Conservation (phyloP, 1,284 basidiomycete genomes). For the Ustilago tritici region DNA sequence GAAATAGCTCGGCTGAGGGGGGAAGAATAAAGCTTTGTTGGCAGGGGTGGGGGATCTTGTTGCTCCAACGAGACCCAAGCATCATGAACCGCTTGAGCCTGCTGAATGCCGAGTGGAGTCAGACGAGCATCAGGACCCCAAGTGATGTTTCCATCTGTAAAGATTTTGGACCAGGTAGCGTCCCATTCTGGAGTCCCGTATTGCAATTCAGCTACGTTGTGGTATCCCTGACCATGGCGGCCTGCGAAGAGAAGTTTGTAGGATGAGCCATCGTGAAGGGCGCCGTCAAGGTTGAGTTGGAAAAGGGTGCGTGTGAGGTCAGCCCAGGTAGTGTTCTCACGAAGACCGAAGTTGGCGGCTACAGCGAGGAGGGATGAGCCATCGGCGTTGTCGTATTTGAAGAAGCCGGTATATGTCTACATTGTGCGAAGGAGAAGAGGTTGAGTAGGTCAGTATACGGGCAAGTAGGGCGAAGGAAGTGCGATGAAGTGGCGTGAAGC, state of each 20-base stretch:
- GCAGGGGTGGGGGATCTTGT: slow-evolving; percentile 33
- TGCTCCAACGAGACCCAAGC: slow-evolving; percentile 34
- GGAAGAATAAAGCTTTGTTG: slow-evolving; percentile 33
- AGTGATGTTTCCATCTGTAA: slow-evolving; percentile 36
- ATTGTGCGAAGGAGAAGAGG: neutral
- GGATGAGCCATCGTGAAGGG: slow-evolving; percentile 24
- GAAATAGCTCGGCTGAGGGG: slow-evolving; percentile 41
- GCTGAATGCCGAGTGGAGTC: slow-evolving; percentile 45
- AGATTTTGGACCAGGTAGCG: slow-evolving; percentile 41
- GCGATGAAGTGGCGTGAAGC: neutral
- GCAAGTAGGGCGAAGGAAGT: neutral
- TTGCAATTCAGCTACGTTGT: slow-evolving; percentile 52
- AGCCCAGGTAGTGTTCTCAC: slow-evolving; percentile 41
- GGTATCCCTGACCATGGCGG: slow-evolving; percentile 54
- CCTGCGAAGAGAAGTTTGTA: slow-evolving; percentile 54
- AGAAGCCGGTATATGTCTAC: slow-evolving; percentile 45
- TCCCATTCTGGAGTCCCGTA: slow-evolving; percentile 53
- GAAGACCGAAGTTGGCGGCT: slow-evolving; percentile 51
- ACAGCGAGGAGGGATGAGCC: slow-evolving; percentile 42
- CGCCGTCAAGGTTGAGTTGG: slow-evolving; percentile 34
- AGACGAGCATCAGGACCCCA: slow-evolving; percentile 55
- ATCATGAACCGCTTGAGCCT: slow-evolving; percentile 49
- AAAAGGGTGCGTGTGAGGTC: slow-evolving; percentile 24
- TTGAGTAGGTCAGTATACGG: neutral
- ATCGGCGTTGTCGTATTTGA: slow-evolving; percentile 40